Base-by-base conservation (phyloP, 495 filamentous ascomycete species). In the Penicillium waksmanii region DNA sequence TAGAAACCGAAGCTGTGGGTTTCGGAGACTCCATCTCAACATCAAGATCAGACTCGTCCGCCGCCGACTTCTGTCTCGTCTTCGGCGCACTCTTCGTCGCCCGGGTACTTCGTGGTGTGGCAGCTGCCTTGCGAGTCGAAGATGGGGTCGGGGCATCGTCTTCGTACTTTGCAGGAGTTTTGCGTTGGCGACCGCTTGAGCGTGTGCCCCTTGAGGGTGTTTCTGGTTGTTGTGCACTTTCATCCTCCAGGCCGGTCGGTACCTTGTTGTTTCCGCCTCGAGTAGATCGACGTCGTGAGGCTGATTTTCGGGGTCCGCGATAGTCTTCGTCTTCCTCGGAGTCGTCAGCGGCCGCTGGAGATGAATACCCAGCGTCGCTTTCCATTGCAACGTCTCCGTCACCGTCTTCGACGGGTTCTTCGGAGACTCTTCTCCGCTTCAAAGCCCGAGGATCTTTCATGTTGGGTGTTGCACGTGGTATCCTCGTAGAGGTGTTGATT, bases 361-460 rank as follows among this genome's bases (percentile, higher is more conserved):
- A 71, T 8, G 67, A 62, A 35, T 54, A 54, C 15, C 57, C 38
- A 18, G 65, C 66, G 12, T 63, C 48, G 42, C 55, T 63, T 25
- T 58, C 64, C 75, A 77, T 76, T 21, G 62, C 62, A 17, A 67
- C 57, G 50, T 79, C 75, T 47, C 74, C 77, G 51, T 78, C 75
- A n/a, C 51, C 58, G 51, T 77, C 75, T 25, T 67, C 59, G 17
- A 17, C 19, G 1, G 63, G 60, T 18, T 56, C 55, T 47, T 70
- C 65, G 40, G 74, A 77, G 42, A 79, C 71, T 56, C 70, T 70
- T 53, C 78, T 74, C 54, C 78, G 66, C 64, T 80, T 80, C 12
- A 65, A 61, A 13, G 74, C 65, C n/a, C 75, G 73, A 15, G 70
- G 65, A 33, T 80, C 75, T 52, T 64, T 75, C 77, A 79, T 80